phyloP scores from a whole-genome alignment of 148 eudicot genomes.

The Rhododendron vialii region DNA sequence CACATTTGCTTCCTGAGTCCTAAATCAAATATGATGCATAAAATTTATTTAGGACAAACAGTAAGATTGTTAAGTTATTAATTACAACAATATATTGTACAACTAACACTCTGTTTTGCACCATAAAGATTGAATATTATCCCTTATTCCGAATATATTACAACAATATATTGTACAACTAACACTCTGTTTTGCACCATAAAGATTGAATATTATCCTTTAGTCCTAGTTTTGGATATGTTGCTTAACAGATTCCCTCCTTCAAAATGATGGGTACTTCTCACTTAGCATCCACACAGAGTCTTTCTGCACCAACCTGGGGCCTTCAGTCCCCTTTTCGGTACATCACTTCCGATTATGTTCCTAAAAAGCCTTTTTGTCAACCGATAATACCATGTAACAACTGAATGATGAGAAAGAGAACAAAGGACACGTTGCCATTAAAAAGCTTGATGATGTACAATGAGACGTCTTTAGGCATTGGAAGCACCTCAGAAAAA shows the following conservation, averaged over 20 bases:
- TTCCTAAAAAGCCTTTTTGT: background rate
- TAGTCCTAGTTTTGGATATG: background rate
- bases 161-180: background rate
- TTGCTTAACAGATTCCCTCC: background rate
- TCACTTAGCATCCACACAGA: too few relatives aligned
- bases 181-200: background rate
- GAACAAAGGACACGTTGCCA: background rate
- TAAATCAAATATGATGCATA: background rate
- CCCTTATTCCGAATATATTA: background rate
- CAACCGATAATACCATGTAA: background rate
- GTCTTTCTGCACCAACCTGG: background rate
- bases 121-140: background rate
- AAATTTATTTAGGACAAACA: background rate
- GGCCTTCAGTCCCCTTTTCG: background rate
- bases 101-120: background rate
- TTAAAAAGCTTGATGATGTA: background rate
- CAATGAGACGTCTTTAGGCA: background rate
- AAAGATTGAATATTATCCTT: background rate
- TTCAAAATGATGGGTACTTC: too few relatives aligned
- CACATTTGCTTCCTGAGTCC: background rate
- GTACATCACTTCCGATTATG: background rate
- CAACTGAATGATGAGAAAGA: background rate
- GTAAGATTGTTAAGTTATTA: background rate
- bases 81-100: background rate
- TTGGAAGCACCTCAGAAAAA: background rate